Base-by-base conservation (phyloP, 768 basidiomycete species). In the Leucocoprinus sp. region DNA sequence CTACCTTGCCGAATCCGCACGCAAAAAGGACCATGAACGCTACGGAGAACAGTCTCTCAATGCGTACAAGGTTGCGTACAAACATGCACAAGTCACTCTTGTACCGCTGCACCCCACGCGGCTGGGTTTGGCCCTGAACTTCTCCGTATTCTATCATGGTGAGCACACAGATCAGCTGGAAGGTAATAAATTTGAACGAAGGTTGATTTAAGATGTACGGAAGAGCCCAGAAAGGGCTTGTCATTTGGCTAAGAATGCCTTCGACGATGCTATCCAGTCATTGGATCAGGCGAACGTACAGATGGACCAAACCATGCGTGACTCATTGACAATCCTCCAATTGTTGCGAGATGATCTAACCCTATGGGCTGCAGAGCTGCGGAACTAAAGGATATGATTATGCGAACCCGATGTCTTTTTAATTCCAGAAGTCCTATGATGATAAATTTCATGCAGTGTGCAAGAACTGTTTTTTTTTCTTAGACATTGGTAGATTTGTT, bases 61-160 rank as follows among this genome's bases (percentile, higher is more conserved):
- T 53, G 82, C 86, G 2, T 88, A 93, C 74, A 89, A 86, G 69
- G 66, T 74, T 48, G 88, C 91, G 38, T 91, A 90, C 60, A 79
- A 86, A 63, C 86, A 91, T 54, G 89, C 90, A 28, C 60, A 76
- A 44, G 72, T 74, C 47, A 81, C 84, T 55, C 76, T 93, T 42
- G 80, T 78, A 19, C 71, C 82, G 5, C 78, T 84, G 38, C 86
- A 93, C 65, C 89, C 91, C 45, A 93, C 91, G 50, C 78, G 89
- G 55, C 69, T 93, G 48, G 91, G 90, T 27, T 69, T 93, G 41
- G 89, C 90, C 26, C 72, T 93, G 57, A 93, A 93, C 68, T 92
- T 93, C 66, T 83, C 88, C n/a, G 91, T 93, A 41, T 93, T 87
- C 70, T 92, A 86, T 63, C 90, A 90, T 61, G 75, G 66, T 65